Evolutionary conservation across 768 basidiomycete genomes (phyloP), one percentile per base, ranked within the genome.

Genomic region (Epithele typhae): DNA sequence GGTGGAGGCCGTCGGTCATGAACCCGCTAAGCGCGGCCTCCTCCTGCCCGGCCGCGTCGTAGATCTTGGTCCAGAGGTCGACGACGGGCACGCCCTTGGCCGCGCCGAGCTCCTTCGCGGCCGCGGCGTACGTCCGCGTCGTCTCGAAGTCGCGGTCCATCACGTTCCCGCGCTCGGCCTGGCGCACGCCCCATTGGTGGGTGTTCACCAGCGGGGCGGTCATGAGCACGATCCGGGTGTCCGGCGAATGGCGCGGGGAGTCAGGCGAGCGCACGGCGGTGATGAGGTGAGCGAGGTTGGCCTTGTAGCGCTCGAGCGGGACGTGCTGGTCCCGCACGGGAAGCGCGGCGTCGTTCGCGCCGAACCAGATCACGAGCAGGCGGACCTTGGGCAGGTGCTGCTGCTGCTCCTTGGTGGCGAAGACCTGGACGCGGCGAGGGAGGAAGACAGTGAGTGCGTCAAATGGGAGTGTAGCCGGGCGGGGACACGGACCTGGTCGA

Each of bases 341-440:
- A 40, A 88, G 70, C 54, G 77, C 79, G 5, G 93, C 79, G 62
- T 97, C 93, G 66, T 97, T 97, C 14, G 84, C 83, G 39, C 92
- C 92, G 50, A 89, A 88, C 91, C 91, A 96, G 59, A 95, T 81
- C 5, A 79, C 79, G 49, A 94, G 70, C n/a, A 94, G 64, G 34
- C 78, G 79, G 27, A 92, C 73, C 37, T 73, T 78, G 7, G 86
- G 82, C 30, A 71, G 68, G 42, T 74, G 65, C 18, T 62, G 56
- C 44, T 68, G 73, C 46, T 75, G 73, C 5, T 70, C 56, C 53
- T 65, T 71, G 49, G 72, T 78, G 12, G 82, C 78, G 43, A 92
- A 69, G 52, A 78, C 71, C 84, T 89, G 9, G 3, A 14, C 11
- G 25, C 14, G 25, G 24, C 23, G 40, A 15, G 21, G 14, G 5